phyloP scores from a whole-genome alignment of 2,329 filamentous ascomycete genomes.

The Fusarium gaditjirri region DNA sequence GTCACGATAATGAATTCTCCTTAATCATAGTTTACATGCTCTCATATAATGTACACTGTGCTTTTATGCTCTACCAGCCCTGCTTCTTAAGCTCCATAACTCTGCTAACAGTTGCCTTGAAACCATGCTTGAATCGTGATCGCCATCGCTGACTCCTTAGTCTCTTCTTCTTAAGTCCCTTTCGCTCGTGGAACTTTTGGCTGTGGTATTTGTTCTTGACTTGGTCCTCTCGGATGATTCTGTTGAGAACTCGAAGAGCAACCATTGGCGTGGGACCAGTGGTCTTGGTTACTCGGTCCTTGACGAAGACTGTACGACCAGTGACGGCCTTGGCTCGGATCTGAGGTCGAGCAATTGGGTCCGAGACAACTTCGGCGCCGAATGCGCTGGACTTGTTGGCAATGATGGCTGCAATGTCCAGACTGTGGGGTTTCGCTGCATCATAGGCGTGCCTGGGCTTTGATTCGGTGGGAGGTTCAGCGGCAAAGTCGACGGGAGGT shows the following conservation, averaged over 20 bases:
- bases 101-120: constrained; percentile 70
- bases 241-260: constrained; percentile 56
- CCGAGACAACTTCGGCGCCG: constrained; percentile 20
- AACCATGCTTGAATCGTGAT: constrained; percentile 73
- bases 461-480: background rate
- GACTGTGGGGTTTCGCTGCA: constrained; percentile 40
- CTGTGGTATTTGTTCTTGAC: constrained; percentile 64
- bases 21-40: constrained; percentile 38
- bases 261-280: constrained; percentile 54
- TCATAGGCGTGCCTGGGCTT: constrained; percentile 39
- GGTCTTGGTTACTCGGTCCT: constrained; percentile 41
- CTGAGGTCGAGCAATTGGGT: constrained; percentile 45
- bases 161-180: constrained; percentile 81
- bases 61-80: constrained; percentile 71
- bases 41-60: constrained; percentile 44
- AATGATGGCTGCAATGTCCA: constrained; percentile 53
- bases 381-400: constrained; percentile 45
- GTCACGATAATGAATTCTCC: constrained; percentile 25
- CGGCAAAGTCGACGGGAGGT: constrained; percentile 17
- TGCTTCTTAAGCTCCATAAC: constrained; percentile 78
- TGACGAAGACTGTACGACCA: constrained; percentile 54
- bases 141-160: constrained; percentile 76
- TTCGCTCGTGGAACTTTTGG: constrained; percentile 80
- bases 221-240: constrained; percentile 61
- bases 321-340: constrained; percentile 49